Base-by-base conservation (phyloP, 1,139 yeast genomes). In the Blastobotrys apis region DNA sequence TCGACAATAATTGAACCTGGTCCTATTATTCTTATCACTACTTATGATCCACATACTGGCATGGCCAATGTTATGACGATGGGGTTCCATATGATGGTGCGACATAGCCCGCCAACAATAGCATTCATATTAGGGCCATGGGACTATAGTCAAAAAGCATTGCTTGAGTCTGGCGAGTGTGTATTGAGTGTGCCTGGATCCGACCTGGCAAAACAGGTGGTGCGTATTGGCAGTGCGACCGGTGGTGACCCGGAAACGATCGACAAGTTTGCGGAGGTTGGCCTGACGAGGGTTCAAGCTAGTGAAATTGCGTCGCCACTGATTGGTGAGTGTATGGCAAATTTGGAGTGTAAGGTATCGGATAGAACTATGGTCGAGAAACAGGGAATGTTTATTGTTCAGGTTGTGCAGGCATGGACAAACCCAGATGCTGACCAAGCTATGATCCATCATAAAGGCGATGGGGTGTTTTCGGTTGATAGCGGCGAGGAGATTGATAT, bases 81-180 rank as follows among this genome's bases (percentile, higher is more conserved):
- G 48, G 51, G 53, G 13, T 50, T 50, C 34, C 52, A 48, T 37
- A 50, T 50, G 53, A 34, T 48, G 41, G 42, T 44, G 27, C 48
- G 47, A 27, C 49, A 47, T 37, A 32, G 40, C 6, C 53, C 53
- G 3, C 49, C 53, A 8, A 34, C 45, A 20, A 30, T 50, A 6
- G 43, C 49, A 20, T 44, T 47, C 27, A 35, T 39, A 2, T 35
- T 50, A 13, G 53, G 53, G 5, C 53, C 53, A n/a, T 50, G 53
- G 53, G 46, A 47, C 31, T 34, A 46, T 27, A 43, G 47, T 30
- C 45, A 35, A 26, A 31, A 35, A 22, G 33, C 47, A n/a, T 33
- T 50, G 31, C 40, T 40, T 23, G 41, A 39, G n/a, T 44, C 49
- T 12, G 45, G 47, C 25, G 46, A 50, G 37, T 50, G 53, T 29